A percentile compares a stretch with the other conserved stretches of the same genome.
phyloP scores from a whole-genome alignment of 2,329 filamentous ascomycete genomes.

The Aspergillus costaricaensis region DNA sequence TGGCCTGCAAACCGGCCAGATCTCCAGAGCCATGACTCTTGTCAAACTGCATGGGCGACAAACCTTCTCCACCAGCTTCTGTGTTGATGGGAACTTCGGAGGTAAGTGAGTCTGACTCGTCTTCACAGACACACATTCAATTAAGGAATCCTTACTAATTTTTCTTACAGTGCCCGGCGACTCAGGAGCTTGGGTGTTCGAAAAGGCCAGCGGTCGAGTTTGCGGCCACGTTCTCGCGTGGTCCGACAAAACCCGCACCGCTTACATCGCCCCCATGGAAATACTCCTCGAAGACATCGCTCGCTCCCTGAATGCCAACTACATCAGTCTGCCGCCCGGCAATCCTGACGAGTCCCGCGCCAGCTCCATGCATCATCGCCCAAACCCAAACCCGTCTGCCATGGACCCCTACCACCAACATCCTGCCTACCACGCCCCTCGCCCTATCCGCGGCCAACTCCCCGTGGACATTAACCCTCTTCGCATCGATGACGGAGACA shows the following conservation, averaged over 20 bases:
- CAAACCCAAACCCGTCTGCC: slow-evolving; percentile 4
- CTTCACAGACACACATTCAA: background rate
- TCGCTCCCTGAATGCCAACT: slow-evolving; percentile 69
- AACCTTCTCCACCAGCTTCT: slow-evolving; percentile 74
- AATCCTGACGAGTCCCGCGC: slow-evolving; percentile 31
- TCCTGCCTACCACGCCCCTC: slow-evolving; percentile 24
- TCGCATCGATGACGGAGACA: slow-evolving; percentile 22
- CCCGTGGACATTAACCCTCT: slow-evolving; percentile 32
- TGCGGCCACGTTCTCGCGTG: slow-evolving; percentile 90
- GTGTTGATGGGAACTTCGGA: slow-evolving; percentile 62
- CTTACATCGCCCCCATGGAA: slow-evolving; percentile 96
- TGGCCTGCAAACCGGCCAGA: slow-evolving; percentile 75
- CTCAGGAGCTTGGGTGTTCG: slow-evolving; percentile 89
- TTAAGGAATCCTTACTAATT: slow-evolving; percentile 1
- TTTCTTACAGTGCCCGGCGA: slow-evolving; percentile 70
- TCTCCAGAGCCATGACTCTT: slow-evolving; percentile 74
- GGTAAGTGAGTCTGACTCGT: slow-evolving; percentile 40
- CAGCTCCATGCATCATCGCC: slow-evolving; percentile 23
- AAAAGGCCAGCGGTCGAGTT: slow-evolving; percentile 73
- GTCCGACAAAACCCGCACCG: slow-evolving; percentile 75
- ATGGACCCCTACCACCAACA: slow-evolving; percentile 22
- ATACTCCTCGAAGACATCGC: slow-evolving; percentile 83
- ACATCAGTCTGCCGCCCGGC: slow-evolving; percentile 68
- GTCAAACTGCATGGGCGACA: slow-evolving; percentile 85
- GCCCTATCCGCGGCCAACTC: slow-evolving; percentile 28